Base-by-base conservation (phyloP, 352 stramenopile genomes). In the Pythium scleroteichum region DNA sequence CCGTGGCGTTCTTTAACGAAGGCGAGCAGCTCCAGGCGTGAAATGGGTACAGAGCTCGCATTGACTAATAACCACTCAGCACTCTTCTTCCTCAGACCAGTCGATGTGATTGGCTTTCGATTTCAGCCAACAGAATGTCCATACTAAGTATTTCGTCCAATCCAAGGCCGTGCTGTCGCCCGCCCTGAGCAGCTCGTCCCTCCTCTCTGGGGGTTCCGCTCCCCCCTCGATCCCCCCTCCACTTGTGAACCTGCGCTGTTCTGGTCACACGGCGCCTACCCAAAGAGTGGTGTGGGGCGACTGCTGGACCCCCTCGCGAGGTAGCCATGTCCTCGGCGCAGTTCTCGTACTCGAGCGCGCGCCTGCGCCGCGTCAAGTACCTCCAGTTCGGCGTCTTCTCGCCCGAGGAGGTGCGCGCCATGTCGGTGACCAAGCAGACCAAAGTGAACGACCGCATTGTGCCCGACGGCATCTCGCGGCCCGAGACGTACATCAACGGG, bases 351-450 rank as follows among this genome's bases (percentile, higher is more conserved):
- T 98, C 93, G 55, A 90, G 87, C 47, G 96, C 94, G 61, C 94
- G 94, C 20, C 72, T 99, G 66, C 86, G 95, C 52, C 83, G 93
- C 35, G 94, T 99, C 71, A 98, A 98, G 77, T 98, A 97, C 79
- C 80, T 99, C 16, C 97, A 99, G 78, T 99, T 99, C 72, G 95
- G 96, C 54, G 92, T 99, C 45, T 97, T 99, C 61, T 97, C 96
- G 69, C 97, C 97, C 4, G 96, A 99, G 57, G 96, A 99, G 78
- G 92, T 99, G 78, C 89, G 92, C 53, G 92, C 97, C 75, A 98
- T 98, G 87, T 97, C 87, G 24, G 96, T 99, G 13, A 98, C 95
- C 1, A 97, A 99, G 68, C 92, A 97, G 69, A 98, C 97, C 47
- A 98, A 97, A 26, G 92, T 99, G 23, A 98, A 99, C 78, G 92